Base-by-base conservation (phyloP, 805 yeast genomes). In the Candida chilensis region DNA sequence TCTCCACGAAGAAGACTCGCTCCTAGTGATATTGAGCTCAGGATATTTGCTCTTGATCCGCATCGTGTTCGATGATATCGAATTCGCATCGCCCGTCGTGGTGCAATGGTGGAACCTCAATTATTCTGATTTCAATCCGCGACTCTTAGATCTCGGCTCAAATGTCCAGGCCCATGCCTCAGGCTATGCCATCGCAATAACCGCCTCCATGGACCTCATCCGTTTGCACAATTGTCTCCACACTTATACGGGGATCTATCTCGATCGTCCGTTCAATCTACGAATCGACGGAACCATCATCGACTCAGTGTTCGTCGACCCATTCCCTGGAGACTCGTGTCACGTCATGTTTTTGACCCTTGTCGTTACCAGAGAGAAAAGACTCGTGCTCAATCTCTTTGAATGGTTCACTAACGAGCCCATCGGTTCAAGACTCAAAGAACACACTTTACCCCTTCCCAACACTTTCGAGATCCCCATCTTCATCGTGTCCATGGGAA, bases 101-200 rank as follows among this genome's bases (percentile, higher is more conserved):
- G 61, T 62, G 1, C 69, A 63, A 33, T 63, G 69, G 69, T 63
- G 69, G 69, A 50, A 36, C 47, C 6, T 32, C 52, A 17, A 31
- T 36, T 12, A 15, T 24, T 15, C 13, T 28, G 9, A 17, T 36
- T 2, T 47, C 54, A 6, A 27, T 49, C 2, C 22, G 45, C 6
- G 48, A 41, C 12, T 30, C 50, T 4, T 6, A n/a, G 25, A 22
- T 22, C 7, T 6, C 26, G 37, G 37, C 7, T 29, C 28, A 16
- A 32, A 41, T 9, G 35, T 62, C 17, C 28, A 35, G 3, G 43
- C 63, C 1, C 64, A 61, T 31, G 31, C 44, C 1, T 39, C 54
- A 1, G 67, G 69, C 0, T 37, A 48, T 14, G 44, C 63, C 2
- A 59, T 46, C 19, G 60, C 57, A 3, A 54, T 65, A 2, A 39